Conservation (phyloP, 768 basidiomycete genomes). For the Glaciozyma antarctica region DNA sequence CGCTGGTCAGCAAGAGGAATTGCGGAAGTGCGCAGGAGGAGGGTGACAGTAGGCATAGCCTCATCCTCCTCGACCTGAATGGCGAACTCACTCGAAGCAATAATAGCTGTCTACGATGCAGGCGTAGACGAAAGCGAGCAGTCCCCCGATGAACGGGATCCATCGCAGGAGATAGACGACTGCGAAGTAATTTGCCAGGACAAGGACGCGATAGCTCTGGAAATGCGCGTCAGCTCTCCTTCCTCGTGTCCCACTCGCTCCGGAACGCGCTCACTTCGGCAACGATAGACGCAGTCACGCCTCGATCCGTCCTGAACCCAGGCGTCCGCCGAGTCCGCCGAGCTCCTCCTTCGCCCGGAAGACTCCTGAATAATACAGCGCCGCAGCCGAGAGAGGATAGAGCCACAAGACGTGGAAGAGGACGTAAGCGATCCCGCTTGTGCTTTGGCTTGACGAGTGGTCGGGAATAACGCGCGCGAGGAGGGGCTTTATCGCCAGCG, state of each 20-base stretch:
- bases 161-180: constrained; percentile 57
- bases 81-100: constrained; percentile 64
- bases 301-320: constrained; percentile 1
- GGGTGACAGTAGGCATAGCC: no score
- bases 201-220: constrained; percentile 56
- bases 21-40: background rate
- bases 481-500: constrained; percentile 32
- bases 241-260: constrained; percentile 40
- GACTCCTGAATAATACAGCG: constrained; percentile 65
- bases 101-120: constrained; percentile 89
- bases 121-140: constrained; percentile 58
- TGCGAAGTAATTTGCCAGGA: constrained; percentile 66
- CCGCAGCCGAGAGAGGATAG: constrained; percentile 61
- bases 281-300: constrained; percentile 15
- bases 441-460: constrained; percentile 10
- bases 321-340: constrained; percentile 6
- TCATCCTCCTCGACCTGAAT: no score
- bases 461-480: constrained; percentile 16
- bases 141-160: constrained; percentile 57
- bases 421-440: constrained; percentile 24
- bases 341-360: constrained; percentile 24
- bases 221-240: background rate
- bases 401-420: constrained; percentile 55
- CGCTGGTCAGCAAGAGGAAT: background rate
- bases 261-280: constrained; percentile 13